Percentiles rank a stretch among this genome's conserved stretches.
Conservation (phyloP, 768 basidiomycete species). For the Hygrocybe coccinea region DNA sequence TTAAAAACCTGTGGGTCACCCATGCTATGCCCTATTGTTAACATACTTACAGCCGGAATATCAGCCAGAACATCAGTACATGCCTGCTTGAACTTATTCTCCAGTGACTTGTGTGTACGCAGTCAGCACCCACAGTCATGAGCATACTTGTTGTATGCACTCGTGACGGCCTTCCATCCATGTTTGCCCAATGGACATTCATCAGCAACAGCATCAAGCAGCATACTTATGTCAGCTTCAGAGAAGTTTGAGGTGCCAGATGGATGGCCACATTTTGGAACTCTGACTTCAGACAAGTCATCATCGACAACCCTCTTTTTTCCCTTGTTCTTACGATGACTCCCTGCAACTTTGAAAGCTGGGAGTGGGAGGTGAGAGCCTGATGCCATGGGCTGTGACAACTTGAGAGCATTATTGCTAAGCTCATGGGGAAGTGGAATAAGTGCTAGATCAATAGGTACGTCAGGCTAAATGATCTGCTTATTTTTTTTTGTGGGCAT, state of each 20-base stretch:
- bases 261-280: not conserved
- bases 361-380: not conserved
- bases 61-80: no score
- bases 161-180: not conserved
- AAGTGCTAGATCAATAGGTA: not conserved
- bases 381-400: not conserved
- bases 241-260: not conserved
- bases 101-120: no score
- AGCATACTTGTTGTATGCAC: not conserved
- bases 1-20: no score
- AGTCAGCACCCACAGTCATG: no score
- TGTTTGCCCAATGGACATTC: not conserved
- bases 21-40: no score
- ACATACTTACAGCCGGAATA: no score
- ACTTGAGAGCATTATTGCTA: not conserved
- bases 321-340: not conserved
- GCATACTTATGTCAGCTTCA: not conserved
- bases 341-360: not conserved
- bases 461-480: not conserved
- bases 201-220: not conserved
- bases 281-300: not conserved
- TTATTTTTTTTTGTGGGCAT: no score
- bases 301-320: not conserved
- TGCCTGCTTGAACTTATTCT: no score
- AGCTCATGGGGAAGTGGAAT: not conserved